Percentiles rank a stretch among this genome's conserved stretches.
Conservation (phyloP, 2,329 filamentous ascomycete genomes). For the Trichoderma sp. region DNA sequence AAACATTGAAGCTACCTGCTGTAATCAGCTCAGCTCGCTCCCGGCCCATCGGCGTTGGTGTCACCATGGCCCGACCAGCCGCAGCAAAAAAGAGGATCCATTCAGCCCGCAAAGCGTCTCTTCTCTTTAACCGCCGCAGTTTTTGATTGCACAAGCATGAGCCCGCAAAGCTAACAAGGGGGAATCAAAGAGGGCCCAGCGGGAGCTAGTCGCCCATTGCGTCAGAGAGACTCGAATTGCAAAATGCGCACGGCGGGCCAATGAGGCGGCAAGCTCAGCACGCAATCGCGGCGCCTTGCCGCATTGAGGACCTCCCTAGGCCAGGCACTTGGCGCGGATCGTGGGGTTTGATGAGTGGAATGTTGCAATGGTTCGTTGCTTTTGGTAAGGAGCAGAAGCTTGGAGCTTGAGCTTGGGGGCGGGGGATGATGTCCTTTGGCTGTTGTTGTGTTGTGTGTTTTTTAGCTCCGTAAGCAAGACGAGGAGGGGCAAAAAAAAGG, state of each 20-base stretch:
- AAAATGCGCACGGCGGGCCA: constrained; percentile 30
- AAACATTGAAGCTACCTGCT: neutral
- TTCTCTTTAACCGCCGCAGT: neutral
- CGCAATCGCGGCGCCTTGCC: constrained; percentile 32
- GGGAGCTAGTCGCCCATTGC: constrained; percentile 29
- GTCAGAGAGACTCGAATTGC: constrained; percentile 33
- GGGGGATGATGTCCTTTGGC: neutral
- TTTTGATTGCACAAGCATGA: neutral
- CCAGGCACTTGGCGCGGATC: constrained; percentile 22
- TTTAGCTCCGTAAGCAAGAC: constrained; percentile 5
- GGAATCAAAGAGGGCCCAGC: neutral
- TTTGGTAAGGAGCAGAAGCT: neutral
- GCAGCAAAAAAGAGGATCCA: neutral
- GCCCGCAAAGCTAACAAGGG: neutral
- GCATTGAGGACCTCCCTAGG: constrained; percentile 14
- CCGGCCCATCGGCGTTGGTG: constrained; percentile 13
- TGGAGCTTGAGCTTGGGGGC: neutral
- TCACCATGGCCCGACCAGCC: constrained; percentile 16
- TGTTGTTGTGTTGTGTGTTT: neutral
- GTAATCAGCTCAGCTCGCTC: neutral
- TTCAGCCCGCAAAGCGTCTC: neutral
- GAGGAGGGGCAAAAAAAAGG: neutral
- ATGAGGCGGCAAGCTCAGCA: constrained; percentile 30
- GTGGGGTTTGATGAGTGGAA: constrained; percentile 8
- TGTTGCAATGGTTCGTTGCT: neutral